A percentile compares a stretch with the other conserved stretches of the same genome.
These are phyloP conservation scores for Phytophthora tentaculata DNA, from an alignment of 352 stramenopile species.

Conservation along the genomic window DNA sequence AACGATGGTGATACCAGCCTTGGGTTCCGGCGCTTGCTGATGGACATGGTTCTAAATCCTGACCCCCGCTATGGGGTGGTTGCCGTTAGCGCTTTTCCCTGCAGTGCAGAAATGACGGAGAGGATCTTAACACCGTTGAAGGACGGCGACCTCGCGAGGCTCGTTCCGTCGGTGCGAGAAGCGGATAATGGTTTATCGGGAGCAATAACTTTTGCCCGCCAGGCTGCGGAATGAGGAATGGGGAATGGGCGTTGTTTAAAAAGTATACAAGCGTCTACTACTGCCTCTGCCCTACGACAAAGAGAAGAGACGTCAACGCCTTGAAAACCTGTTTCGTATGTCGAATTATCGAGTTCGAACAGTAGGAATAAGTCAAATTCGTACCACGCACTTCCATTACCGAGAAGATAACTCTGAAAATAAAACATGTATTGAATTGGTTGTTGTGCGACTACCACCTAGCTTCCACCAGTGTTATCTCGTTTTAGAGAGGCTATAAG, in stretches of 20 bases:
- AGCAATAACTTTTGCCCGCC: background rate
- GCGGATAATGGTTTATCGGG: background rate
- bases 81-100: constrained; percentile 11
- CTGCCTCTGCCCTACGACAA: background rate
- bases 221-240: background rate
- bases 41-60: background rate
- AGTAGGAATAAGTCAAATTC: background rate
- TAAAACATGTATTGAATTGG: too few relatives aligned
- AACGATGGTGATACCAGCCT: constrained; percentile 21
- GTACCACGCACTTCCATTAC: background rate
- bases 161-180: background rate
- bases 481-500: too few relatives aligned
- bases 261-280: background rate
- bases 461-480: too few relatives aligned
- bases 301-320: background rate
- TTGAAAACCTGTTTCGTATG: background rate
- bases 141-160: background rate
- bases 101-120: background rate
- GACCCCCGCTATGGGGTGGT: constrained; percentile 12
- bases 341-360: background rate
- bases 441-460: too few relatives aligned
- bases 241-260: background rate
- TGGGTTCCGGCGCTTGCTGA: constrained; percentile 2
- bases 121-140: background rate
- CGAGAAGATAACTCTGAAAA: too few relatives aligned